phyloP scores from a whole-genome alignment of 2,329 filamentous ascomycete species.

The Colletotrichum sp. region DNA sequence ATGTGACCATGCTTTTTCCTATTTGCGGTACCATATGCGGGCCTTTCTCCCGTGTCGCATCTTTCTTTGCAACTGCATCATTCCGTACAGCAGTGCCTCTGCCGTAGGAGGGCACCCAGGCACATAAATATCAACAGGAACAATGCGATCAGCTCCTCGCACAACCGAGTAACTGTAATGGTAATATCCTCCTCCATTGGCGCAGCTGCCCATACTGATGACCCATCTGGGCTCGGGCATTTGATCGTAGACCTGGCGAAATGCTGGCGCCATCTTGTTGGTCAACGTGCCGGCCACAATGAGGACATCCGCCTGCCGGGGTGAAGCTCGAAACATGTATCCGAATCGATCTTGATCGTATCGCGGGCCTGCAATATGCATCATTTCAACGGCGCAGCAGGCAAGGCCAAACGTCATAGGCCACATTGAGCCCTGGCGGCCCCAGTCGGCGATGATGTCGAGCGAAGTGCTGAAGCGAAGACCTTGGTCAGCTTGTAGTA shows the following conservation, averaged over 20 bases:
- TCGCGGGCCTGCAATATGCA: slow-evolving; percentile 87
- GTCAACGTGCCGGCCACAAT: slow-evolving; percentile 91
- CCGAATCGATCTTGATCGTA: slow-evolving; percentile 90
- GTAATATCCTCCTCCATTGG: slow-evolving; percentile 86
- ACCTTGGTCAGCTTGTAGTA: background rate
- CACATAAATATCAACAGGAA: slow-evolving; percentile 82
- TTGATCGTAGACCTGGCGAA: slow-evolving; percentile 92
- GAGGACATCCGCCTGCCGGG: slow-evolving; percentile 90
- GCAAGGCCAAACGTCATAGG: slow-evolving; percentile 88
- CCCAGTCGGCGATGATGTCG: slow-evolving; percentile 84
- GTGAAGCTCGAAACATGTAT: slow-evolving; percentile 89
- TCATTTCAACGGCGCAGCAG: slow-evolving; percentile 92
- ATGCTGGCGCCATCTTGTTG: slow-evolving; percentile 94
- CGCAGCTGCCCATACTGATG: slow-evolving; percentile 81
- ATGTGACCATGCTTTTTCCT: slow-evolving; percentile 23
- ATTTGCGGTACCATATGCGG: slow-evolving; percentile 65
- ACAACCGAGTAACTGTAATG: slow-evolving; percentile 81
- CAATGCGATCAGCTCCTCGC: slow-evolving; percentile 76
- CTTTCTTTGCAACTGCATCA: slow-evolving; percentile 80
- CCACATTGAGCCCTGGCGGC: slow-evolving; percentile 83
- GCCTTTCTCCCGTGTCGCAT: slow-evolving; percentile 66
- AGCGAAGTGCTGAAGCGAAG: slow-evolving; percentile 67
- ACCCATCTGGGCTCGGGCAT: slow-evolving; percentile 94
- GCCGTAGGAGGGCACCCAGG: slow-evolving; percentile 72
- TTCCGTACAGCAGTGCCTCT: slow-evolving; percentile 70